Percentiles rank a stretch among this genome's conserved stretches.
These are phyloP conservation scores for Populus euphratica DNA, from an alignment of 345 rosid genomes.

Conservation along the genomic window DNA sequence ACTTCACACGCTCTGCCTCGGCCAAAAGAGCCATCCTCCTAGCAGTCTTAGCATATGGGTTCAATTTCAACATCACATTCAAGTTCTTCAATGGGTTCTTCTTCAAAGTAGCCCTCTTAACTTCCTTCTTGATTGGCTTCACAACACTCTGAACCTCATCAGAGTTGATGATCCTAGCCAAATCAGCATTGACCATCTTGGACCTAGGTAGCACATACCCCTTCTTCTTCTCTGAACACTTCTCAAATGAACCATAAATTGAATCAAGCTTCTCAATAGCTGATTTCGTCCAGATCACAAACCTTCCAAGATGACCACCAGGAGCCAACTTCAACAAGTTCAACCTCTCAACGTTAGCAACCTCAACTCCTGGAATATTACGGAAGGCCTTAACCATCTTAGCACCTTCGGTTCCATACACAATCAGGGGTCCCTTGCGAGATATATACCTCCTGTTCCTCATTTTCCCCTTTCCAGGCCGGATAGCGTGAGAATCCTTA, in stretches of 20 bases:
- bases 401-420: conserved; percentile 73
- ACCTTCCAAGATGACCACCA: conserved; percentile 93
- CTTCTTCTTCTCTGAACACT: conserved; percentile 80
- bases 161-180: conserved; percentile 86
- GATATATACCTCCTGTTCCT: conserved; percentile 82
- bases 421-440: conserved; percentile 86
- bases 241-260: conserved; percentile 81
- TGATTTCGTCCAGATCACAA: conserved; percentile 89
- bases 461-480: conserved; percentile 89
- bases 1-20: conserved; percentile 81
- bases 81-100: conserved; percentile 92
- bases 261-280: conserved; percentile 94
- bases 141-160: conserved; percentile 95
- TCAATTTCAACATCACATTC: conserved; percentile 73
- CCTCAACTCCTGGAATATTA: conserved; percentile 91
- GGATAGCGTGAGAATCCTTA: conserved; percentile 75
- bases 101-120: conserved; percentile 75
- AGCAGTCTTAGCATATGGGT: conserved; percentile 95
- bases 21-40: conserved; percentile 91
- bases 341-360: conserved; percentile 78
- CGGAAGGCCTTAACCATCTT: conserved; percentile 89
- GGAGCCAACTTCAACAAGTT: conserved; percentile 86
- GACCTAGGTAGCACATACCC: conserved; percentile 82
- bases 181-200: conserved; percentile 94
- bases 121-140: conserved; percentile 66